Base-by-base conservation (phyloP, 495 filamentous ascomycete species). In the Lasiosphaeriaceae sp. region DNA sequence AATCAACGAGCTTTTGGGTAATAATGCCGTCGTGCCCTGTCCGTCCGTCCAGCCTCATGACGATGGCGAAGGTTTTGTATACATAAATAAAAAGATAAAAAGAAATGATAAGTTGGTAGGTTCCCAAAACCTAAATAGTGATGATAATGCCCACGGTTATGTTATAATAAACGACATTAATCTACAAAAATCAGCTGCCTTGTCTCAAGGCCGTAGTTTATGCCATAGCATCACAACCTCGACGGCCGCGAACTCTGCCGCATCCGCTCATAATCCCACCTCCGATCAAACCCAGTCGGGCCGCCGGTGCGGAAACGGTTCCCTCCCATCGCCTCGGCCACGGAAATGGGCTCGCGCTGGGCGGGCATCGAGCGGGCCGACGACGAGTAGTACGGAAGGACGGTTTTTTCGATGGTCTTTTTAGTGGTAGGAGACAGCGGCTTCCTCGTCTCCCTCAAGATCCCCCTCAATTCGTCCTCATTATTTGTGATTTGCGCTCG, bases 401-500 rank as follows among this genome's bases (percentile, higher is more conserved):
- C 52, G 43, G 3, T 9, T 31, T 9, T 31, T 9, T 9, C 26
- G 3, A 9, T 31, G 26, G 4, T 31, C 26, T n/a, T 55, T 54
- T 66, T 71, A n/a, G 46, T 55, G 29, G 34, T 62, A 3, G 21
- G 11, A 12, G 19, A 19, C 11, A 14, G 44, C 20, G 57, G 56
- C 20, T 60, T 64, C 12, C 66, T 70, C 26, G 75, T 72, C 16
- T 85, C 84, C 60, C 81, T 85, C 52, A 95, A 73, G 54, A 95
- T 88, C 12, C 90, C 79, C 19, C 80, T 76, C 7, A 96, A 76
- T 61, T 96, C 90, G 16, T 79, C 78, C 47, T 90, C 87, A 54
- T 90, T 82, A 50, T 77, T 84, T 5, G 86, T 83, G 60, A 95
- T 93, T 71, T 97, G 92, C 6, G 92, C 92, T 62, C 80, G 84